Evolutionary conservation across 2,329 filamentous ascomycete species (phyloP).

Genomic region (Phialocephala subalpina): DNA sequence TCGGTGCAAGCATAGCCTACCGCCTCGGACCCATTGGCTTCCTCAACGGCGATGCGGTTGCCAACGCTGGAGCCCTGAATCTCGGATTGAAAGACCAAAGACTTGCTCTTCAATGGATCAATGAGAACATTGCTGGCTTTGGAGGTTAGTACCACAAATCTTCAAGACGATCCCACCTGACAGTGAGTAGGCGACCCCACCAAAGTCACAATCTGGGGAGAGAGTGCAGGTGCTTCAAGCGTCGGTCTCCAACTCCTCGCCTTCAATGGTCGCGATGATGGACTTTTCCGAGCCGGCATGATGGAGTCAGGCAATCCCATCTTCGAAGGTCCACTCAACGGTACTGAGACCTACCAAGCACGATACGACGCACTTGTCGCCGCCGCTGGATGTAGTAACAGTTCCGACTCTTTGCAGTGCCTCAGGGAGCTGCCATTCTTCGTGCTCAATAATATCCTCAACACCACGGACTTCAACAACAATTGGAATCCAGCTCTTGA

Average conservation of each 20-base stretch:
- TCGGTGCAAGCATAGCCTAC: constrained; percentile 78
- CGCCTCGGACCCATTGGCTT: constrained; percentile 78
- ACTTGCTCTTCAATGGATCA: constrained; percentile 73
- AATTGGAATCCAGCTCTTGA: constrained; percentile 46
- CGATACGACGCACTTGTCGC: constrained; percentile 46
- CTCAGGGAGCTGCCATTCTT: constrained; percentile 38
- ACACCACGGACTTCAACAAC: constrained; percentile 40
- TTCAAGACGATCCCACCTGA: constrained; percentile 32
- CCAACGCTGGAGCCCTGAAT: constrained; percentile 61
- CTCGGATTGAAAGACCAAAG: constrained; percentile 71
- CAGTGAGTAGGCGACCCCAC: constrained; percentile 41
- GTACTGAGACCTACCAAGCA: constrained; percentile 33
- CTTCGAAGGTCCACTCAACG: constrained; percentile 16
- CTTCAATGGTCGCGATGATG: constrained; percentile 61
- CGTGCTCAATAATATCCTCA: constrained; percentile 39
- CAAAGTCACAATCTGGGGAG: constrained; percentile 51
- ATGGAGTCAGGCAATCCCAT: constrained; percentile 48
- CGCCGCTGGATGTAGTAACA: constrained; percentile 40
- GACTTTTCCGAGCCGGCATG: constrained; percentile 58
- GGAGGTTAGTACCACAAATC: constrained; percentile 40
- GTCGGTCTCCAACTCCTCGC: constrained; percentile 54
- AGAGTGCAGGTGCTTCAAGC: constrained; percentile 51
- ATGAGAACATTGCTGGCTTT: constrained; percentile 63
- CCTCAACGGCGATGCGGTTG: constrained; percentile 63
- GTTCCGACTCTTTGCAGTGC: constrained; percentile 37